These are phyloP conservation scores for Kwoniella mangroviensis DNA, from an alignment of 768 basidiomycete species.

Conservation along the genomic window DNA sequence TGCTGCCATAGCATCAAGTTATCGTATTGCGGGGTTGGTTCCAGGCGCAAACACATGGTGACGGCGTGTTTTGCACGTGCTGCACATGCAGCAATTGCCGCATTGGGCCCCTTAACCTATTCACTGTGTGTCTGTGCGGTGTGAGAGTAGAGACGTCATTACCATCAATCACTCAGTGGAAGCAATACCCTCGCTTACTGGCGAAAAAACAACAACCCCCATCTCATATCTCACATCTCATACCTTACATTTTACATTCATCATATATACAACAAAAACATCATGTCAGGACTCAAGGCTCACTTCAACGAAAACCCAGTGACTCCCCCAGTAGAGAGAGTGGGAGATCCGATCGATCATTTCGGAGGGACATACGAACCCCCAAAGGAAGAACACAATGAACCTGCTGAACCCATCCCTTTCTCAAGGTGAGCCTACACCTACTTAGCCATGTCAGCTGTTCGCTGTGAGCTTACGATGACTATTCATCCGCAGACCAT, in stretches of 20 bases:
- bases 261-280: slow-evolving; percentile 5
- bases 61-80: not conserved
- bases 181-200: not conserved
- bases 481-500: slow-evolving; percentile 32
- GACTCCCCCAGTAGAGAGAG: slow-evolving; percentile 38
- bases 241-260: not conserved
- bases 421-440: slow-evolving; percentile 45
- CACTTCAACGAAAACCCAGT: slow-evolving; percentile 26
- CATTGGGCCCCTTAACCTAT: not conserved
- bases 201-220: not conserved
- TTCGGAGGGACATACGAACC: slow-evolving; percentile 12
- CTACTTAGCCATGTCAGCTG: not conserved
- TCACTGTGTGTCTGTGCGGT: not conserved
- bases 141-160: slow-evolving; percentile 3
- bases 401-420: slow-evolving; percentile 40
- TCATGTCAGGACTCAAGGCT: slow-evolving; percentile 24
- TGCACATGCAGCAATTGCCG: not conserved
- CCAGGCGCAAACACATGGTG: not conserved
- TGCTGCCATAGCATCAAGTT: not conserved
- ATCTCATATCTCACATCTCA: slow-evolving; percentile 2
- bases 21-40: slow-evolving; percentile 6
- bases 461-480: not conserved
- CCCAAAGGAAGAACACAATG: slow-evolving; percentile 7
- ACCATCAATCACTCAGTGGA: not conserved
- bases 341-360: slow-evolving; percentile 11